phyloP scores from a whole-genome alignment of 2,329 filamentous ascomycete genomes.

The Ceratocystis alfenasii region DNA sequence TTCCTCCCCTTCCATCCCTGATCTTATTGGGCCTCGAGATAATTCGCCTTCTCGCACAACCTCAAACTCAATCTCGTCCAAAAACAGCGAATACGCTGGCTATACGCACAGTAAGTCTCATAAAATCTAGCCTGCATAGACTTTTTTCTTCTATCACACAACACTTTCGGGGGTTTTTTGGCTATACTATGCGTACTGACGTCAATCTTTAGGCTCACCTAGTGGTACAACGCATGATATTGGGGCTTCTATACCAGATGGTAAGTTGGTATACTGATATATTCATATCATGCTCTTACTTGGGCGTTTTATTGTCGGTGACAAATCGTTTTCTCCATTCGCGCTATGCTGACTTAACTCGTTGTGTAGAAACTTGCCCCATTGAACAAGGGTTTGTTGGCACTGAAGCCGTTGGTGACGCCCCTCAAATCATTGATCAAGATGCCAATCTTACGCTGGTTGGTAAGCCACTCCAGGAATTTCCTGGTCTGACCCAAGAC shows the following conservation, averaged over 20 bases:
- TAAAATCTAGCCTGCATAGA: not conserved
- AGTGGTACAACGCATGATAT: not conserved
- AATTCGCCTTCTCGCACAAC: not conserved
- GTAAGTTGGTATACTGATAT: conserved; percentile 13
- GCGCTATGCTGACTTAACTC: too few relatives aligned
- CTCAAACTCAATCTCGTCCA: not conserved
- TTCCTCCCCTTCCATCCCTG: not conserved
- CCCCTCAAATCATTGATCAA: not conserved
- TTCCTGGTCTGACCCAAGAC: not conserved
- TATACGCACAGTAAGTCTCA: not conserved
- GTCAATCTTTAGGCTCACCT: conserved; percentile 6
- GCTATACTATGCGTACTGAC: conserved; percentile 10
- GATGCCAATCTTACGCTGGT: not conserved
- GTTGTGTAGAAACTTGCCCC: too few relatives aligned
- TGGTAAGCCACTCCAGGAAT: too few relatives aligned
- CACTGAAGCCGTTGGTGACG: not conserved
- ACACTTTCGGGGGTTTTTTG: not conserved
- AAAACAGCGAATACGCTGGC: not conserved
- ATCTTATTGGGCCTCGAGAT: not conserved
- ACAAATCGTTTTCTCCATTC: not conserved
- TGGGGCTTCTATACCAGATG: not conserved
- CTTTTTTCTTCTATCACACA: not conserved
- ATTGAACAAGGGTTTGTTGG: not conserved
- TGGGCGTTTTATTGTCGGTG: not conserved
- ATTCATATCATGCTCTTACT: not conserved